A percentile compares a stretch with the other conserved stretches of the same genome.
Conservation (phyloP, 305 asterid genomes). For the Fraxinus platypoda region DNA sequence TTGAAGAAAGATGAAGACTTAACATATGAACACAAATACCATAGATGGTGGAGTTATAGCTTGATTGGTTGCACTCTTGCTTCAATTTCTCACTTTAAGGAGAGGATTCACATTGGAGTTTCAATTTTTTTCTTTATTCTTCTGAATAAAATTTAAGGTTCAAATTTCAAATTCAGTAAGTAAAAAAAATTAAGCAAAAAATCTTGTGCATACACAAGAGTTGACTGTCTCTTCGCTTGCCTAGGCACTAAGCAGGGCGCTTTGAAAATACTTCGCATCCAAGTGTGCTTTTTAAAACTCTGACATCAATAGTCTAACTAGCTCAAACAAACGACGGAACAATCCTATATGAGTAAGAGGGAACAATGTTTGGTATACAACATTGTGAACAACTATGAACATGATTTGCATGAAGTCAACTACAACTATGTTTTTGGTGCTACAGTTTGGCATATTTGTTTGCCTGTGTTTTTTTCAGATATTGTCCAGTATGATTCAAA, state of each 20-base stretch:
- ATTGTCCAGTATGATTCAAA: too few species aligned
- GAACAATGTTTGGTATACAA: not conserved
- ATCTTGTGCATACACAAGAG: not conserved
- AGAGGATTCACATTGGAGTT: not conserved
- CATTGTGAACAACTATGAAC: not conserved
- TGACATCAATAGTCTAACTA: too few species aligned
- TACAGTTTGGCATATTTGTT: too few species aligned
- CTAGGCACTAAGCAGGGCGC: not conserved
- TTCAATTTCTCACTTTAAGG: not conserved
- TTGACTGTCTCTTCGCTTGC: not conserved
- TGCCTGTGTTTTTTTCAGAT: too few species aligned
- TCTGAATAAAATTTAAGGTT: not conserved
- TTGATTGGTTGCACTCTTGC: not conserved
- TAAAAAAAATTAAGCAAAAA: too few species aligned
- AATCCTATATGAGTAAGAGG: too few species aligned
- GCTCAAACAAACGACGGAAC: too few species aligned
- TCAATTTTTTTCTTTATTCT: not conserved
- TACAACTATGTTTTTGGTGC: too few species aligned
- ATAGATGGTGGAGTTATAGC: too few species aligned
- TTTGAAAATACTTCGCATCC: not conserved
- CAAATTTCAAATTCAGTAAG: not conserved
- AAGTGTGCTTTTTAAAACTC: too few species aligned
- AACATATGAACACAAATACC: not conserved
- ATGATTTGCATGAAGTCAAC: not conserved
- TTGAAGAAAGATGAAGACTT: not conserved